Percentiles rank a stretch among this genome's conserved stretches.
Conservation (phyloP, 768 basidiomycete species). For the Panellus pusillus region DNA sequence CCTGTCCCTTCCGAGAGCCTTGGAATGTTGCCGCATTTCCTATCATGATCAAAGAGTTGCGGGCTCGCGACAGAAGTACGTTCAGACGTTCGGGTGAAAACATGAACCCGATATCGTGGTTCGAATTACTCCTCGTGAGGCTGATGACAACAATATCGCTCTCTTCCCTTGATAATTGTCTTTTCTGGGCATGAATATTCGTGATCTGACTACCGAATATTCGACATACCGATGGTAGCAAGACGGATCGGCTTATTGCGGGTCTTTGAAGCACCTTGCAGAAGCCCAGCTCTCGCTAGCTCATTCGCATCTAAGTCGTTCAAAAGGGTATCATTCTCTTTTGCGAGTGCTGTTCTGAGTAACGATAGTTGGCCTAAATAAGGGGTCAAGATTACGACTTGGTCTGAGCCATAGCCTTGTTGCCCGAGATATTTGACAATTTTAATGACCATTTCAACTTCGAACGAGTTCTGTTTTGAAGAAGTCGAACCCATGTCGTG, state of each 20-base stretch:
- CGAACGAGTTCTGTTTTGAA: constrained; percentile 62
- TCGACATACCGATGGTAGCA: constrained; percentile 59
- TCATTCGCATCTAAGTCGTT: constrained; percentile 64
- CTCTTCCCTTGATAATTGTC: constrained; percentile 83
- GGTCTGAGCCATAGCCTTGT: constrained; percentile 63
- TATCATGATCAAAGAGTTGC: constrained; percentile 62
- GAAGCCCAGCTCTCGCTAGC: constrained; percentile 55
- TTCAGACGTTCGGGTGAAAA: constrained; percentile 67
- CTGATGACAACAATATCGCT: constrained; percentile 63
- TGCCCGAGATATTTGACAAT: constrained; percentile 66
- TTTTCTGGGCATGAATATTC: neutral
- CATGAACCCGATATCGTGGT: constrained; percentile 69
- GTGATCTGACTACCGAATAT: neutral
- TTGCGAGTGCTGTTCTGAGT: constrained; percentile 46
- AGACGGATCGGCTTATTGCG: constrained; percentile 51
- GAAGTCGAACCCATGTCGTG: constrained; percentile 46
- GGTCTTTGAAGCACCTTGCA: constrained; percentile 37
- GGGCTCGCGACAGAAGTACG: constrained; percentile 67
- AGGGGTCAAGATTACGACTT: constrained; percentile 66
- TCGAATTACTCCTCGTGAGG: constrained; percentile 58
- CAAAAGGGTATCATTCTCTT: constrained; percentile 56
- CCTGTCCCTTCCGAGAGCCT: constrained; percentile 46
- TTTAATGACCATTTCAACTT: constrained; percentile 64
- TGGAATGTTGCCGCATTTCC: constrained; percentile 63
- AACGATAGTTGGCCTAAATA: constrained; percentile 64